Evolutionary conservation across 1,139 yeast species (phyloP).

Genomic region (Hemisphaericaspora xylofermentans): DNA sequence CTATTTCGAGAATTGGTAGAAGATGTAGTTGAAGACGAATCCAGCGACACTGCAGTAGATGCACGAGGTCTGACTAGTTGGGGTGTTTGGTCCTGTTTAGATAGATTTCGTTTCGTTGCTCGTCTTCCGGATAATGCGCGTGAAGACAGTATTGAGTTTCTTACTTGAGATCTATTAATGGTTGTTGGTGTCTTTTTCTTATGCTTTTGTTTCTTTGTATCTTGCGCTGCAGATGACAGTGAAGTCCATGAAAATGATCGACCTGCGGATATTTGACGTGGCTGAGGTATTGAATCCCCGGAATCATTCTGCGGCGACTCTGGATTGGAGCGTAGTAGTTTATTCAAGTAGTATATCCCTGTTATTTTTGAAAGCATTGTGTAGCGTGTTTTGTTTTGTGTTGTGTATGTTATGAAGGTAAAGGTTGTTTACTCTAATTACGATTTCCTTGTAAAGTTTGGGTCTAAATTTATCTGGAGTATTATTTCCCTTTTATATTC

Average conservation of each 20-base stretch:
- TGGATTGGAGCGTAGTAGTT: constrained; percentile 5
- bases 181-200: constrained; percentile 5
- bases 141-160: constrained; percentile 5
- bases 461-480: no score
- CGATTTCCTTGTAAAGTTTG: no score
- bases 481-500: no score
- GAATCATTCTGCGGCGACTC: neutral
- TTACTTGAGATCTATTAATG: constrained; percentile 4
- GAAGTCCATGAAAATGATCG: neutral
- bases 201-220: neutral
- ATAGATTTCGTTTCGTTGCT: neutral
- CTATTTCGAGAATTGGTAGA: neutral
- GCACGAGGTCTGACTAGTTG: neutral
- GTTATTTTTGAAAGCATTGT: constrained; percentile 8
- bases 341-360: constrained; percentile 8
- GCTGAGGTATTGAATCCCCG: neutral
- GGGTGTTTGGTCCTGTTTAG: neutral
- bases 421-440: no score
- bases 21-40: neutral
- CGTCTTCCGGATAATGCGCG: constrained; percentile 2
- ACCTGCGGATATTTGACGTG: no score
- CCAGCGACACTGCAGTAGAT: neutral
- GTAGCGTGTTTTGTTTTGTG: neutral
- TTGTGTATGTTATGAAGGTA: no score
- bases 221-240: neutral